Evolutionary conservation across 768 basidiomycete genomes (phyloP), one percentile per base, ranked within the genome.

Genomic region (Russula emetica): DNA sequence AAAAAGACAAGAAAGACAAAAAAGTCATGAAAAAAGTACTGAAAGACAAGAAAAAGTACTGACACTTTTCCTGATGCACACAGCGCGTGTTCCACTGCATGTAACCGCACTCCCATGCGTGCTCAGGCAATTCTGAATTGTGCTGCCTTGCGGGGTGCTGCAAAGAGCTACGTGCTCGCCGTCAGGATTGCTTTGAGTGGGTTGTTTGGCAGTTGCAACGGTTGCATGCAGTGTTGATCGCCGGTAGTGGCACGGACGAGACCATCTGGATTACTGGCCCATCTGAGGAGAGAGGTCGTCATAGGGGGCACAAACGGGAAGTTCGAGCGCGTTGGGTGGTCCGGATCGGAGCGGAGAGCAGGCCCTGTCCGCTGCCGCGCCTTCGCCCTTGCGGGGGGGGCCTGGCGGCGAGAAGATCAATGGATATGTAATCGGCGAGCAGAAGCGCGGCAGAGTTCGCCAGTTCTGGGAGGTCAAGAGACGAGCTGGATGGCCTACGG

Each of bases 111-210:
- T 55, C 55, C 24, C 36, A 60, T 36, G 30, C 49, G 30, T 34
- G 28, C 66, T 42, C 38, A 18, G 30, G 38, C 54, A 20, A 5
- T n/a, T 24, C 22, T 51, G 66, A 56, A 51, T 60, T 65, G 66
- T 38, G 34, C 28, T 55, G 32, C 58, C 63, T 32, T 18, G 42
- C 24, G 66, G 63, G 66, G 58, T 59, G 58, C 55, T 38, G 47
- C 66, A 67, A 67, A 67, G 63, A 67, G 66, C 53, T 57, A 40
- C 49, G 54, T 56, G 57, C 66, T 67, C 66, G 66, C 54, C 22
- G 40, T 55, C 66, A 51, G 58, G 53, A 40, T 57, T 61, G 49
- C 11, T 44, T 52, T 28, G 60, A 28, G 63, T 20, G 8, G 47
- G 22, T 58, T 47, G 49, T 42, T 22, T 55, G 63, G 53, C 3